Evolutionary conservation across 495 filamentous ascomycete species (phyloP).

Genomic region (Rostrohypoxylon terebratum): DNA sequence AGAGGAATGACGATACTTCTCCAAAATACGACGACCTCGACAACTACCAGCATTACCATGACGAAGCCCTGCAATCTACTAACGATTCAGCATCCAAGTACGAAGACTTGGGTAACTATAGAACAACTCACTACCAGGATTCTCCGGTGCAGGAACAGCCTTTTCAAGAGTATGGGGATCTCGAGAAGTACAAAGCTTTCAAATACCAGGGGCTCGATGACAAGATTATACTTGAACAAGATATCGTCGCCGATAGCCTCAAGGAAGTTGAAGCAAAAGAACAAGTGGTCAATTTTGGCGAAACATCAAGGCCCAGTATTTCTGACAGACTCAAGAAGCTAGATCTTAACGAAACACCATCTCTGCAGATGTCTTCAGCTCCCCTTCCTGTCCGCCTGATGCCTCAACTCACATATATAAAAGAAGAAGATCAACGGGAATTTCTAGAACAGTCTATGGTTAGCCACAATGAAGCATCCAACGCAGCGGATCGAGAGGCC

Average conservation of each 20-base stretch:
- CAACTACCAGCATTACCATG: constrained; percentile 38
- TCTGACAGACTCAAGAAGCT: constrained; percentile 25
- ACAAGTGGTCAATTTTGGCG: constrained; percentile 9
- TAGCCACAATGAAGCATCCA: constrained; percentile 24
- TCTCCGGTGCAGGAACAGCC: constrained; percentile 41
- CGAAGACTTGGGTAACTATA: constrained; percentile 52
- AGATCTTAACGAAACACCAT: constrained; percentile 1
- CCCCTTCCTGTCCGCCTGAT: neutral
- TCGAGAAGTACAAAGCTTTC: constrained; percentile 47
- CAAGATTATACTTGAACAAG: constrained; percentile 26
- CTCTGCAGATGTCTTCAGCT: neutral
- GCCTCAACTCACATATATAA: neutral
- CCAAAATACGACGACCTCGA: constrained; percentile 47
- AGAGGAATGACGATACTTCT: constrained; percentile 46
- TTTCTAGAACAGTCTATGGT: constrained; percentile 22
- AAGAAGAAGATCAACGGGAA: constrained; percentile 15
- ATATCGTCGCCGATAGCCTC: constrained; percentile 45
- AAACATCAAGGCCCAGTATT: constrained; percentile 17
- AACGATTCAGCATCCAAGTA: constrained; percentile 40
- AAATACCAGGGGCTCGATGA: constrained; percentile 35
- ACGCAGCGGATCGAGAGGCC: constrained; percentile 38
- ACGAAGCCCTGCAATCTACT: constrained; percentile 28
- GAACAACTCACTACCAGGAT: constrained; percentile 49
- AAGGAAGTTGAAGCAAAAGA: constrained; percentile 46
- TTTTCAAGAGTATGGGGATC: constrained; percentile 48